Base-by-base conservation (phyloP, 1,139 yeast genomes). In the Taphrina betulina region DNA sequence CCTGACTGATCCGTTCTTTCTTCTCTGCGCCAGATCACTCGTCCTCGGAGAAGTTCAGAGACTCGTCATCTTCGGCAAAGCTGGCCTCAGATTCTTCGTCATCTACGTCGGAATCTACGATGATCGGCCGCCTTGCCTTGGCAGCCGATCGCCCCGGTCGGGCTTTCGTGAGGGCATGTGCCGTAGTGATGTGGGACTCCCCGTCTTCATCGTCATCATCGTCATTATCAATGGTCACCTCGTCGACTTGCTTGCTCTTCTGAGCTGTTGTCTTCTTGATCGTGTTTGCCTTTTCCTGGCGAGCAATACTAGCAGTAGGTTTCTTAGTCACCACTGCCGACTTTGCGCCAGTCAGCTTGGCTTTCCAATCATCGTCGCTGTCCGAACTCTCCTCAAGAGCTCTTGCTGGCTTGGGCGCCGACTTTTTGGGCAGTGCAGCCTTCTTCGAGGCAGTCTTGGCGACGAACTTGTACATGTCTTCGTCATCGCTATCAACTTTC, bases 311-410 rank as follows among this genome's bases (percentile, higher is more conserved):
- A 17, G 38, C 38, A 3, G 28, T 22, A n/a, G 45, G 10, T 19
- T 41, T 51, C 8, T 23, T 34, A 33, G 16, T 20, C 12, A 48
- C 23, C 29, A 19, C 16, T 3, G 45, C 41, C 24, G 19, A n/a
- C 7, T 31, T 19, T 4, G 50, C 14, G 5, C 22, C 44, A 10
- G 37, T 53, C 29, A 45, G 19, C 17, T 31, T 45, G 31, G 48
- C 43, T 48, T 42, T 35, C 43, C 52, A 50, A 19, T 50, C 58
- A 28, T 44, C 55, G 20, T 48, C 52, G 37, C 53, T 44, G 43
- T 56, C 58, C 34, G 36, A 51, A 28, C 35, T 38, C 17, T 26
- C 57, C n/a, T n/a, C n/a, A n/a, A n/a, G n/a, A n/a, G n/a, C n/a
- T n/a, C n/a, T n/a, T n/a, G n/a, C n/a, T n/a, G n/a, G n/a, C 23